Base-by-base conservation (phyloP, 495 filamentous ascomycete species). In the Penicillium bovifimosum region DNA sequence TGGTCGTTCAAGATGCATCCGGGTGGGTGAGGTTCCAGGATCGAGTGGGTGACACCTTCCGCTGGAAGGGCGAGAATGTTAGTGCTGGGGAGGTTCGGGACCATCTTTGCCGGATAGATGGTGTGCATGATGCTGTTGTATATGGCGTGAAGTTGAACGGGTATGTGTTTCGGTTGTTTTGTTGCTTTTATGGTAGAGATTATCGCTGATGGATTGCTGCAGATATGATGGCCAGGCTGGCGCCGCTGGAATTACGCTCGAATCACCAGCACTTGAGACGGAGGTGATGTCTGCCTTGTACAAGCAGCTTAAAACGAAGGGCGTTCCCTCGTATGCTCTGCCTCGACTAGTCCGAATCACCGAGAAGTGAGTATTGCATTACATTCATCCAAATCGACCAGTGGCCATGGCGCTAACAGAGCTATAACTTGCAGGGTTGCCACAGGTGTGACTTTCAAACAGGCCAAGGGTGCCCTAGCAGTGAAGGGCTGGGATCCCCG, bases 41-140 rank as follows among this genome's bases (percentile, higher is more conserved):
- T 65, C 88, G 91, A 1, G 87, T 96, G 44, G 92, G 92, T 42
- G 92, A 97, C 63, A 96, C 92, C 0, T 96, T 91, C 72, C 83
- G 92, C 26, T 96, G 92, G 91, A 96, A 96, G 71, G 82, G 81
- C 16, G 92, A 97, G 71, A 97, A 96, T 55, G 89, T 96, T 1
- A 86, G 84, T 8, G 93, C 91, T 0, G 84, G 85, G 17, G 83
- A 90, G 52, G 80, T 83, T 16, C 59, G 75, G 27, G 75, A 76
- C 55, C 72, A 76, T 54, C 72, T 80, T 40, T 75, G 74, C 29
- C 60, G 62, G 24, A 70, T 78, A 42, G 59, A 66, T 0, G 69
- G 66, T 8, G 70, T 79, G 13, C 65, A 70, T 34, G 77, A 80
- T 63, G 76, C 76, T 4, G 68, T 76, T 16, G 76, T 80, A 3